Percentiles rank a stretch among this genome's conserved stretches.
These are phyloP conservation scores for Suillus discolor DNA, from an alignment of 768 basidiomycete genomes.

Conservation along the genomic window DNA sequence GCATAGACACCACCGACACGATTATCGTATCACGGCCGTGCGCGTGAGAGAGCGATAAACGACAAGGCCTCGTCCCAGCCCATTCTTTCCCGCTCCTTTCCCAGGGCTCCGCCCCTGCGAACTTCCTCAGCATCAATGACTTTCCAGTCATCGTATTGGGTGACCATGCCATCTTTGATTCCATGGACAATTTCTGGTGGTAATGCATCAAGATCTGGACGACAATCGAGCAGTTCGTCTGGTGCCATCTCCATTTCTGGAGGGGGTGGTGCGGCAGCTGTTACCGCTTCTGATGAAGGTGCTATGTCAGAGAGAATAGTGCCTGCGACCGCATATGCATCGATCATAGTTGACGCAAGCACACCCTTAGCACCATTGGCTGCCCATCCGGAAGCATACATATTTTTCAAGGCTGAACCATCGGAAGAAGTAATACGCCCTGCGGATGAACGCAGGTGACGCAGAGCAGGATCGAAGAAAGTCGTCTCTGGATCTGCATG, in stretches of 20 bases:
- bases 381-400: slow-evolving; percentile 97
- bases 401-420: slow-evolving; percentile 47
- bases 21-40: not conserved
- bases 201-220: slow-evolving; percentile 44
- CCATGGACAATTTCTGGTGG: slow-evolving; percentile 52
- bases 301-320: slow-evolving; percentile 64
- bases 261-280: slow-evolving; percentile 12
- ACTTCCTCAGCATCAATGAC: slow-evolving; percentile 72
- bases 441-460: slow-evolving; percentile 55
- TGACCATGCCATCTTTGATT: slow-evolving; percentile 45
- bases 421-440: slow-evolving; percentile 50
- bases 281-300: slow-evolving; percentile 21
- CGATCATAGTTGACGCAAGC: slow-evolving; percentile 89
- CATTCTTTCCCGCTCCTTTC: slow-evolving; percentile 82
- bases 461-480: slow-evolving; percentile 60
- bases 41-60: slow-evolving; percentile 25
- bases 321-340: slow-evolving; percentile 82
- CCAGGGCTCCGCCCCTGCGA: slow-evolving; percentile 51
- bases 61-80: slow-evolving; percentile 58
- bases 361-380: slow-evolving; percentile 91
- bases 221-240: slow-evolving; percentile 35
- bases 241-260: not conserved
- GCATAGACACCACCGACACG: not conserved
- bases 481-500: slow-evolving; percentile 59
- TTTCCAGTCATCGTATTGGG: slow-evolving; percentile 76